Evolutionary conservation across 2,329 filamentous ascomycete species (phyloP).

Genomic region (Xylaria sp.): DNA sequence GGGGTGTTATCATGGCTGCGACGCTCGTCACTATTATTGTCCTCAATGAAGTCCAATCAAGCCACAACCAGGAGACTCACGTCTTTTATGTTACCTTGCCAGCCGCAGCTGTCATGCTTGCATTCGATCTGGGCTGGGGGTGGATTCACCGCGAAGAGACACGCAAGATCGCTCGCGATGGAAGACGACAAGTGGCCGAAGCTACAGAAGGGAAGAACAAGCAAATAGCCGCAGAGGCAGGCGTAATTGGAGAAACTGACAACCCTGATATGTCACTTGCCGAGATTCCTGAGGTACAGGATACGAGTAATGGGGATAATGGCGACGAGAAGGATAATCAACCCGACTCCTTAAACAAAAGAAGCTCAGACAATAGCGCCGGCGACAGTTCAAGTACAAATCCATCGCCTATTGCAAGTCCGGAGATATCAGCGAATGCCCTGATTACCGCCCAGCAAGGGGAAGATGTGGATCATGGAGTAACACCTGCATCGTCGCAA

Average conservation of each 20-base stretch:
- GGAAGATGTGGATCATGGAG: not conserved
- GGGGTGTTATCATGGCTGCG: conserved; percentile 72
- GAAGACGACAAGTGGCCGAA: conserved; percentile 58
- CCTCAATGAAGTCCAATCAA: conserved; percentile 68
- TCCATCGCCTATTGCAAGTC: not conserved
- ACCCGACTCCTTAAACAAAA: not conserved
- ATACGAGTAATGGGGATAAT: conserved; percentile 1
- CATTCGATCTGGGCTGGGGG: conserved; percentile 72
- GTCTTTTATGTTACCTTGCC: conserved; percentile 78
- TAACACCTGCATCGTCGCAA: not conserved
- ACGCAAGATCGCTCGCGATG: conserved; percentile 68
- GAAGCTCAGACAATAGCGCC: conserved; percentile 6
- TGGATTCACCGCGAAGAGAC: conserved; percentile 73
- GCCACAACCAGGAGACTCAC: conserved; percentile 61
- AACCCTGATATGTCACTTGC: not conserved
- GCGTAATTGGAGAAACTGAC: conserved; percentile 7
- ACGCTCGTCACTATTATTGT: conserved; percentile 74
- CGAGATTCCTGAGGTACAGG: conserved; percentile 7
- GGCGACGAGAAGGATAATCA: conserved; percentile 17
- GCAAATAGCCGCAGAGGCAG: conserved; percentile 28
- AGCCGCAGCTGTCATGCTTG: conserved; percentile 74
- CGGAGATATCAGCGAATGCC: not conserved
- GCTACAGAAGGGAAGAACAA: conserved; percentile 47
- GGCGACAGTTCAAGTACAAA: conserved; percentile 1
- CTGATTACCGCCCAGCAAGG: not conserved